Percentiles rank a stretch among this genome's conserved stretches.
Evolutionary conservation across 352 stramenopile species (phyloP).

Genomic region (Lagenidium giganteum): DNA sequence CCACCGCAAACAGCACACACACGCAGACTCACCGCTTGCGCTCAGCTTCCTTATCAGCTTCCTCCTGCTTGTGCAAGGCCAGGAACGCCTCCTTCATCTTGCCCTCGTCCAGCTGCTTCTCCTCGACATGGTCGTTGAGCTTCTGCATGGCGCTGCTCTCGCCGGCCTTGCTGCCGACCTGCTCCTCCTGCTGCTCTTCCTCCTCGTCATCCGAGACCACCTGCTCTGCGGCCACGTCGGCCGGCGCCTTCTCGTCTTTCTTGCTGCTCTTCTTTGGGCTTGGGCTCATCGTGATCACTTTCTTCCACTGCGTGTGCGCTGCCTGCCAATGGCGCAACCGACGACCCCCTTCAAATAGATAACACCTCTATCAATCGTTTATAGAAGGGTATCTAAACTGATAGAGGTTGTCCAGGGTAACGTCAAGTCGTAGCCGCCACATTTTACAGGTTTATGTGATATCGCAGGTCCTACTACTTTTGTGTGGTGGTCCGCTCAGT

Average conservation of each 20-base stretch:
- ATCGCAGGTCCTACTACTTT: no score
- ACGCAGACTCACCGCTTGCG: conserved; percentile 40
- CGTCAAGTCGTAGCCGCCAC: no score
- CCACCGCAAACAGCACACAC: not conserved
- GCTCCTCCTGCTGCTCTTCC: conserved; percentile 34
- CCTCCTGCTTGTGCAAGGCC: conserved; percentile 71
- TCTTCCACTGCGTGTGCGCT: no score
- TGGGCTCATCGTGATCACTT: conserved; percentile 29
- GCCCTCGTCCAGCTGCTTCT: conserved; percentile 87
- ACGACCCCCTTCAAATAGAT: no score
- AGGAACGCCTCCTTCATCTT: conserved; percentile 84
- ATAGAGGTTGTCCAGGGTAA: no score
- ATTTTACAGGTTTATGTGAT: no score
- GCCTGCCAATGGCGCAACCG: no score
- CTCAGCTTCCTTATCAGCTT: conserved; percentile 78
- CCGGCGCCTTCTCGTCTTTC: conserved; percentile 5
- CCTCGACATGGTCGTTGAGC: conserved; percentile 78
- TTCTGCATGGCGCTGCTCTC: conserved; percentile 81
- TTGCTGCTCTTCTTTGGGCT: conserved; percentile 18
- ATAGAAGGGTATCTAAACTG: no score
- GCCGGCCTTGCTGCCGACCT: conserved; percentile 75
- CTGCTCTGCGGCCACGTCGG: conserved; percentile 1
- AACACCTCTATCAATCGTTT: no score
- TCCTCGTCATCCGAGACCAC: conserved; percentile 49
- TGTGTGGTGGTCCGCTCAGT: no score